These are phyloP conservation scores for Podaxis sp. DNA, from an alignment of 768 basidiomycete genomes.

Conservation along the genomic window DNA sequence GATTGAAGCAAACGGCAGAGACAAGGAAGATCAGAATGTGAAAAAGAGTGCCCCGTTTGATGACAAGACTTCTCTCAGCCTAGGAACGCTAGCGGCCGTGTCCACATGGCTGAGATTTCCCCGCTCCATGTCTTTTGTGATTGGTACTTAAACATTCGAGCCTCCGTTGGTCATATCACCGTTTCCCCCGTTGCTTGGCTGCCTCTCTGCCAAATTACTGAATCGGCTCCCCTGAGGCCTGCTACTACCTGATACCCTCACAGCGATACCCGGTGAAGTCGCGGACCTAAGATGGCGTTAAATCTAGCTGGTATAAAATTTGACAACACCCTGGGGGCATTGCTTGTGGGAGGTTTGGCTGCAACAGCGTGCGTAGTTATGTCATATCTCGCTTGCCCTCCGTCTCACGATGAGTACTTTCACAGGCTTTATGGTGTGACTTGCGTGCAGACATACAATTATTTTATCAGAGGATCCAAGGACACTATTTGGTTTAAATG, in stretches of 20 bases:
- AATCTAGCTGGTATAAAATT: slow-evolving; percentile 23
- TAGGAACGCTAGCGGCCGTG: neutral
- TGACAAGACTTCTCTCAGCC: neutral
- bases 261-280: neutral
- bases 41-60: neutral
- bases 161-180: neutral
- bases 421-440: slow-evolving; percentile 59
- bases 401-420: neutral
- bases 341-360: slow-evolving; percentile 51
- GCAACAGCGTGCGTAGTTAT: slow-evolving; percentile 47
- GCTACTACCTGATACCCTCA: neutral
- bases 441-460: slow-evolving; percentile 51
- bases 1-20: too few relatives aligned
- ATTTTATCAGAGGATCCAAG: slow-evolving; percentile 37
- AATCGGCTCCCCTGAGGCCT: neutral
- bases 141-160: neutral
- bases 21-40: neutral
- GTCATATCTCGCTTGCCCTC: neutral
- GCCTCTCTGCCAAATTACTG: neutral
- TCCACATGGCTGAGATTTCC: neutral
- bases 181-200: neutral
- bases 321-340: slow-evolving; percentile 52
- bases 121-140: slow-evolving; percentile 1
- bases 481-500: slow-evolving; percentile 34
- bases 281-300: slow-evolving; percentile 1